Percentiles rank a stretch among this genome's conserved stretches.
Conservation (phyloP, 169 alveolate genomes). For the Plasmodium cynomolgi region DNA sequence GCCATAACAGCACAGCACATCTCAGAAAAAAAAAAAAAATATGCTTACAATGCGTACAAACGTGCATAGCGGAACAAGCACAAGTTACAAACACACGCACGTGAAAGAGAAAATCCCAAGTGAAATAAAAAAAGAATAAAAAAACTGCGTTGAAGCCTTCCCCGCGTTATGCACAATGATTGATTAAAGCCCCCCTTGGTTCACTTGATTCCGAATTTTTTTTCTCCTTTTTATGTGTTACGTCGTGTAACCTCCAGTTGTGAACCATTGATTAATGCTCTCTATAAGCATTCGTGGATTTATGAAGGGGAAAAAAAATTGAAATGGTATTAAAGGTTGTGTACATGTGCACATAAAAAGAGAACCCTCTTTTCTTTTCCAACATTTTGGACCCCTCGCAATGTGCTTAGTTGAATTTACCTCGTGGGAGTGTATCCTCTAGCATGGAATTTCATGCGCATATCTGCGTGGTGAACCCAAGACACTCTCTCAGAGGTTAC, state of each 20-base stretch:
- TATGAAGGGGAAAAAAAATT: neutral
- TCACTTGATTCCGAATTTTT: neutral
- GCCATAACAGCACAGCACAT: constrained; percentile 6
- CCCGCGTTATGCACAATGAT: neutral
- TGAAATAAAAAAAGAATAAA: neutral
- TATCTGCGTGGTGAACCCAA: neutral
- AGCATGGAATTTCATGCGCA: neutral
- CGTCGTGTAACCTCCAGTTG: neutral
- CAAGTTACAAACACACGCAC: neutral
- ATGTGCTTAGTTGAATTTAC: neutral
- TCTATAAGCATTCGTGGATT: neutral
- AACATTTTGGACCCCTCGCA: neutral
- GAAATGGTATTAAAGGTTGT: neutral
- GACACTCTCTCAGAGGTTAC: neutral
- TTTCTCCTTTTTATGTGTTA: neutral
- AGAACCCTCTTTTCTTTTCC: neutral
- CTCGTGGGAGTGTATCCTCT: neutral
- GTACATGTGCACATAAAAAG: neutral
- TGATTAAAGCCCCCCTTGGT: neutral
- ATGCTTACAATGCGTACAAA: neutral
- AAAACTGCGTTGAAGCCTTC: neutral
- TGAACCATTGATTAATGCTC: neutral
- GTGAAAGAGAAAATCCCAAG: neutral
- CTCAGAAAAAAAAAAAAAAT: neutral
- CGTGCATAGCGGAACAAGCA: neutral